phyloP scores from a whole-genome alignment of 2,329 filamentous ascomycete species.

The Diaporthe capsici region DNA sequence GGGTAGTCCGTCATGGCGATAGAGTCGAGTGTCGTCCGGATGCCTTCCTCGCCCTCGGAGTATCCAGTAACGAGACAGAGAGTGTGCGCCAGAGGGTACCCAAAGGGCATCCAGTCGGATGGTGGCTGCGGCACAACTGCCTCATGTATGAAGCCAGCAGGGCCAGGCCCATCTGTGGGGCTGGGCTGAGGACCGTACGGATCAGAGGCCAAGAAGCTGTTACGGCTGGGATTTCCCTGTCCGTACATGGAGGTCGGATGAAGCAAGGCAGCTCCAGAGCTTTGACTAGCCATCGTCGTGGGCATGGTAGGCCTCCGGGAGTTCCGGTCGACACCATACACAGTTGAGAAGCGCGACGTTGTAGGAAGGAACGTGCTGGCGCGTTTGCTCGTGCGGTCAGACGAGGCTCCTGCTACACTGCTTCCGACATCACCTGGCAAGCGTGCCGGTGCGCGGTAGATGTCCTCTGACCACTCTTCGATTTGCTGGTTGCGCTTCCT shows the following conservation, averaged over 20 bases:
- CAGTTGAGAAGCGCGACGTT: conserved; percentile 93
- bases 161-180: conserved; percentile 79
- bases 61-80: conserved; percentile 98
- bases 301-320: conserved; percentile 69
- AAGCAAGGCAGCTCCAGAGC: conserved; percentile 79
- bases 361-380: conserved; percentile 89
- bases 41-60: conserved; percentile 92
- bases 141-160: conserved; percentile 96
- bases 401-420: conserved; percentile 69
- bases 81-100: conserved; percentile 91
- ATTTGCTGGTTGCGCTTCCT: conserved; percentile 93
- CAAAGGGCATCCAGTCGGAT: conserved; percentile 97
- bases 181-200: conserved; percentile 65
- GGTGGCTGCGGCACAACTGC: conserved; percentile 96
- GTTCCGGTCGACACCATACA: conserved; percentile 81
- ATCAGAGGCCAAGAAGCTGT: conserved; percentile 75
- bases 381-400: conserved; percentile 83
- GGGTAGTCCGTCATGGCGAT: conserved; percentile 98
- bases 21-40: conserved; percentile 94
- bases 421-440: conserved; percentile 81
- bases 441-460: conserved; percentile 90
- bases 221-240: conserved; percentile 72
- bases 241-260: conserved; percentile 81
- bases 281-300: conserved; percentile 96
- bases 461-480: conserved; percentile 98